Base-by-base conservation (phyloP, 345 rosid genomes). In the Balakata baccata region DNA sequence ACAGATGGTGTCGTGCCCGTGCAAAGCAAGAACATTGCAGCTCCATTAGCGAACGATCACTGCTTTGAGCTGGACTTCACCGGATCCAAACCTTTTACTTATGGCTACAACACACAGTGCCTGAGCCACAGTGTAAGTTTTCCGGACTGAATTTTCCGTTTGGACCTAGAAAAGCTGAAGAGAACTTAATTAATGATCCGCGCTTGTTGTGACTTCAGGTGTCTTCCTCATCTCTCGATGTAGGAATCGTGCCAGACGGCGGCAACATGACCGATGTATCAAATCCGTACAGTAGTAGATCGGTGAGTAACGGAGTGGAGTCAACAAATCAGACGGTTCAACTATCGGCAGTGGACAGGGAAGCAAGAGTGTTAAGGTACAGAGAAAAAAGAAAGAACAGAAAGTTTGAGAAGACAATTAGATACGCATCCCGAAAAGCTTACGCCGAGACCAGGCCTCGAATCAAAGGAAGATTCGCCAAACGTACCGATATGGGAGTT, bases 361-460 rank as follows among this genome's bases (percentile, higher is more conserved):
- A 91, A 69, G 98, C 93, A 5, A 86, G 97, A 76, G 99, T 96
- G 18, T 64, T 90, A 81, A 91, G 99, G 91, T 96, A 96, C 88
- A 89, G 96, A 66, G 99, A 93, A 87, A 96, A 96, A 87, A 85
- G 99, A 74, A 96, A 96, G 96, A 90, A 88, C 77, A 68, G 97
- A 20, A 96, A 87, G 84, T 93, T 96, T 74, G 95, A 93, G 97
- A 96, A 96, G 89, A 96, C 98, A 12, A 96, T 93, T 39, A 84
- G 96, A 37, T 96, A 93, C 68, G 96, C 97, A 0, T 93, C 99
- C 0, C 69, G 99, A 59, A 93, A 96, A 78, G 99, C 99, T 0
- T 93, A 91, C 49, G 97, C 98, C 0, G 97, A 96, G 82, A 90
- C 89, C 75, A 80, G 98, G 82, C 99, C 97, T 0, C 77, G 98